Evolutionary conservation across 768 basidiomycete species (phyloP).

Genomic region (Boletus rubropictus): DNA sequence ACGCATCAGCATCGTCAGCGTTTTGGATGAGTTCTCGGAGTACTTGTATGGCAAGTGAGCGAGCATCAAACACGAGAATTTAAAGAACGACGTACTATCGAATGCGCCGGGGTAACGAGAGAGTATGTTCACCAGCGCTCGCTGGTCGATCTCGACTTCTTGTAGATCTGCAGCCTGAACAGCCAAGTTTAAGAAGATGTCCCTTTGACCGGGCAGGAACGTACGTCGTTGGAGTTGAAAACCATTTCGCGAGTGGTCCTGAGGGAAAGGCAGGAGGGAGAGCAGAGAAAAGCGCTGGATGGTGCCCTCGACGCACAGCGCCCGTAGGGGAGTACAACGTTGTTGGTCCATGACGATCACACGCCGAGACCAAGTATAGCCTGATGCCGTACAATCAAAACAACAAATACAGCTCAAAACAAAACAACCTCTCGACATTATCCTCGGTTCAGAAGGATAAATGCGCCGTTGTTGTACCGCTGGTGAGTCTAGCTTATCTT

Average conservation of each 20-base stretch:
- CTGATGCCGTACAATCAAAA: neutral
- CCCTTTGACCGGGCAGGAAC: neutral
- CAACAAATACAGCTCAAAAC: neutral
- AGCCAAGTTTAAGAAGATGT: neutral
- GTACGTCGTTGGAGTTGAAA: neutral
- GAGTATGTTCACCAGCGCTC: slow-evolving; percentile 14
- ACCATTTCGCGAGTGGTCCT: neutral
- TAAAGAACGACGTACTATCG: neutral
- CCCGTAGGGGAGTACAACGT: neutral
- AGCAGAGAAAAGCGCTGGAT: neutral
- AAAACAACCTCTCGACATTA: neutral
- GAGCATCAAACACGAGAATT: neutral
- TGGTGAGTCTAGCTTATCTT: too few relatives aligned
- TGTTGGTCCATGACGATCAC: slow-evolving; percentile 8
- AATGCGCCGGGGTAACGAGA: slow-evolving; percentile 16
- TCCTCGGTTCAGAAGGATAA: neutral
- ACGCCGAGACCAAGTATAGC: neutral
- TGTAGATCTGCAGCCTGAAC: neutral
- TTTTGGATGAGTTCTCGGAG: slow-evolving; percentile 54
- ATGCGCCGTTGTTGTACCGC: too few relatives aligned
- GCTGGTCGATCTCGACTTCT: slow-evolving; percentile 16
- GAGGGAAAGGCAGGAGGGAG: neutral
- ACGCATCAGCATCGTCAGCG: slow-evolving; percentile 45
- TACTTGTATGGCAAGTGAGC: slow-evolving; percentile 23
- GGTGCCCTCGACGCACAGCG: neutral